A percentile compares a stretch with the other conserved stretches of the same genome.
phyloP scores from a whole-genome alignment of 2,329 filamentous ascomycete species.

The Sphaceloma murrayae region DNA sequence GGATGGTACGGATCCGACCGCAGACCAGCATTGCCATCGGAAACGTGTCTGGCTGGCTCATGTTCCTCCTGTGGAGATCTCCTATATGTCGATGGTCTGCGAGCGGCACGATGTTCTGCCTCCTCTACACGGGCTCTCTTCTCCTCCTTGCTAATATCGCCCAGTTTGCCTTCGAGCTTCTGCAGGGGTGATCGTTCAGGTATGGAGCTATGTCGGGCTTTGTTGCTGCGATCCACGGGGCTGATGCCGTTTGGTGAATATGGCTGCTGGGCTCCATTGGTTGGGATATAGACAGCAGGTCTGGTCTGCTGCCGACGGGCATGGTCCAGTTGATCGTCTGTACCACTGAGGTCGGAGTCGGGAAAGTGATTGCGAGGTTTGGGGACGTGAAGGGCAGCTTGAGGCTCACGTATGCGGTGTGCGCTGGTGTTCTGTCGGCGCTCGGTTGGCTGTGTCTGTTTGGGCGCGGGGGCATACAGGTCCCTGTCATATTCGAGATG shows the following conservation, averaged over 20 bases:
- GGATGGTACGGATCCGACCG: not conserved
- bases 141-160: conserved; percentile 91
- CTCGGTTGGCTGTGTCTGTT: not conserved
- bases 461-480: not conserved
- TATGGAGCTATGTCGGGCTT: conserved; percentile 47
- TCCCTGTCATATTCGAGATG: conserved; percentile 11
- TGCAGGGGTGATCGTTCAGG: conserved; percentile 83
- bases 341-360: conserved; percentile 8
- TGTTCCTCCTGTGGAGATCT: no score
- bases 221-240: conserved; percentile 3
- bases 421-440: conserved; percentile 11
- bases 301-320: conserved; percentile 2
- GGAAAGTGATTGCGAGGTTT: conserved; percentile 14
- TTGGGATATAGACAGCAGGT: conserved; percentile 9
- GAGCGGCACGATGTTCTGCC: conserved; percentile 66
- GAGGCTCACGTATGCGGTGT: conserved; percentile 14
- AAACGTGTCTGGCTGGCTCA: no score
- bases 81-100: no score
- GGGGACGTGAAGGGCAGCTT: conserved; percentile 17
- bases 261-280: not conserved
- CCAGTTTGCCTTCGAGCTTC: conserved; percentile 80
- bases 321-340: not conserved
- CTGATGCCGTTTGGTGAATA: conserved; percentile 1
- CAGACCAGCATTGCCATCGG: not conserved
- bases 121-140: conserved; percentile 77